Base-by-base conservation (phyloP, 2,329 filamentous ascomycete species). In the Capronia americana region DNA sequence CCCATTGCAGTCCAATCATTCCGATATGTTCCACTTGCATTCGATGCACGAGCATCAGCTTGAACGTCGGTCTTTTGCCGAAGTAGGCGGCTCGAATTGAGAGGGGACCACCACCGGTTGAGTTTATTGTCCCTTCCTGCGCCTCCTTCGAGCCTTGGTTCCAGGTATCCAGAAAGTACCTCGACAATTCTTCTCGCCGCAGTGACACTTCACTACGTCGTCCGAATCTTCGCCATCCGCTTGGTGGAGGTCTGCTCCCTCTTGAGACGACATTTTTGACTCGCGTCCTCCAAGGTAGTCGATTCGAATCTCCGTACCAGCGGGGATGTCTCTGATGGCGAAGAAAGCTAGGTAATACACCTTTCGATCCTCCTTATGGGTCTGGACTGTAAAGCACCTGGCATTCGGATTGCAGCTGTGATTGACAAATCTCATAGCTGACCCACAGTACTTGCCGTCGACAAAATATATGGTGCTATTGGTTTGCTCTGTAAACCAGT, bases 311-410 rank as follows among this genome's bases (percentile, higher is more conserved):
- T 84, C 82, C 0, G 75, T 80, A 0, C 74, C 74, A 0, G 78
- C 74, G 0, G 75, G 73, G 17, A 84, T 82, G 14, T 80, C 77
- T 1, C 74, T 74, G 1, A 79, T 68, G 0, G 82, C 78, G 46
- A 84, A 84, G 64, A 84, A 83, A 0, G 81, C 81, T 1, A 84
- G 73, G 32, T 81, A 75, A 58, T 83, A 84, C 1, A 84, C 73
- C 0, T 75, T 73, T 0, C 74, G 65, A 38, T 82, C 81, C 0
- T 71, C 76, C 23, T 81, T 77, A 2, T 77, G 77, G 0, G 79
- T 79, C 0, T 80, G 78, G 0, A 82, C 81, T 0, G 80, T 74
- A 26, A 82, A 76, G 50, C 81, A 79, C 11, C 77, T 77, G 68
- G 79, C 81, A 58, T 83, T 84, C 0, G 81, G 81, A 23, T 79